Conservation (phyloP, 495 filamentous ascomycete genomes). For the Podospora appendiculata region DNA sequence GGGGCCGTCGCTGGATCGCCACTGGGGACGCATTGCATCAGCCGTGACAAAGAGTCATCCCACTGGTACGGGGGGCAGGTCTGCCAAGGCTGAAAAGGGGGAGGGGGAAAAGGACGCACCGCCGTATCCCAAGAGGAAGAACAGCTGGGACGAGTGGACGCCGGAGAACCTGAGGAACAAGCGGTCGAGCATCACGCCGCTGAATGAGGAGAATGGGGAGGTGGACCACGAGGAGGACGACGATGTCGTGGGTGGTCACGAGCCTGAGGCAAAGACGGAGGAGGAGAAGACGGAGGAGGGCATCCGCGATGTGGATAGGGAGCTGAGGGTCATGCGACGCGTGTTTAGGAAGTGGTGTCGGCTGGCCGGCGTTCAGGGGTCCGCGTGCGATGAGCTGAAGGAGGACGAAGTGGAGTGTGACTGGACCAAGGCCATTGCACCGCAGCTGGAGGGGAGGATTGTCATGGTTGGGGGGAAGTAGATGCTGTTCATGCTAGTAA, state of each 20-base stretch:
- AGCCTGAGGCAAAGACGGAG: constrained; percentile 1
- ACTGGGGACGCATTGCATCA: constrained; percentile 56
- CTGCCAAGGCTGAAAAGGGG: neutral
- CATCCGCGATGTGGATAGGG: constrained; percentile 22
- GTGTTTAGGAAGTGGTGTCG: constrained; percentile 70
- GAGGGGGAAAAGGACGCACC: neutral
- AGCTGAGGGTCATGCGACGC: constrained; percentile 46
- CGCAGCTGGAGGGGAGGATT: constrained; percentile 71
- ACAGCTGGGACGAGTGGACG: constrained; percentile 36
- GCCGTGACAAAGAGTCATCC: constrained; percentile 29
- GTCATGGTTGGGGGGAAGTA: constrained; percentile 12
- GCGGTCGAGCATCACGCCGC: constrained; percentile 16
- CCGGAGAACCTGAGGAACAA: constrained; percentile 36
- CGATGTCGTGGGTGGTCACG: constrained; percentile 24
- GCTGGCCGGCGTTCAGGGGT: constrained; percentile 50
- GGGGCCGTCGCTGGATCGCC: constrained; percentile 44
- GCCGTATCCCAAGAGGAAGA: neutral
- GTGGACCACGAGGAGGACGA: constrained; percentile 20
- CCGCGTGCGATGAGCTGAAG: constrained; percentile 34
- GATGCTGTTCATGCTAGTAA: too few species aligned
- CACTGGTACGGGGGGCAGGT: constrained; percentile 6
- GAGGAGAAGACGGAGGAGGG: constrained; percentile 15
- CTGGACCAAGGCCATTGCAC: constrained; percentile 75
- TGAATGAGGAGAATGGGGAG: constrained; percentile 22
- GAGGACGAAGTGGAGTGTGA: constrained; percentile 54